phyloP scores from a whole-genome alignment of 352 stramenopile genomes.

The Globisporangium spiculum region DNA sequence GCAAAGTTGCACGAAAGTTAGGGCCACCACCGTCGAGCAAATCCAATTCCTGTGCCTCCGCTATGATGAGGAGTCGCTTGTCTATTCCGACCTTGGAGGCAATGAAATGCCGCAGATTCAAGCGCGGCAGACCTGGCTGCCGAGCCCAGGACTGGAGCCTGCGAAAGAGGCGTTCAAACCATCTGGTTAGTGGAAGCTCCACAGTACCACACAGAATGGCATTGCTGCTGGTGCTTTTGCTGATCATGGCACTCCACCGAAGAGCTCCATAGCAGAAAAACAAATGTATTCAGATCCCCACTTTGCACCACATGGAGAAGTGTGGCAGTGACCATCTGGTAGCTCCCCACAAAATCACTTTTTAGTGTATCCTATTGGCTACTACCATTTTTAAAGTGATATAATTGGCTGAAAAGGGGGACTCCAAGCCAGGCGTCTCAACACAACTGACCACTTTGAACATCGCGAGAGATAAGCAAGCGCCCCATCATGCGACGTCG shows the following conservation, averaged over 20 bases:
- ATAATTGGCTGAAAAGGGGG: neutral
- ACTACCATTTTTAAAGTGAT: neutral
- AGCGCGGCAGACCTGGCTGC: neutral
- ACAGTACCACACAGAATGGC: neutral
- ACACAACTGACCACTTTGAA: neutral
- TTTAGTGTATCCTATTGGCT: neutral
- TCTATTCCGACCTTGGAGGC: neutral
- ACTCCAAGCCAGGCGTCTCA: neutral
- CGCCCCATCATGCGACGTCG: neutral
- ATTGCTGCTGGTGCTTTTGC: neutral
- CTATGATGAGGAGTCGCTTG: neutral
- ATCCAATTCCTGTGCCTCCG: neutral
- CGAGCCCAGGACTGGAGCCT: neutral
- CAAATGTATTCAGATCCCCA: neutral
- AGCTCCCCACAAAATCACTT: neutral
- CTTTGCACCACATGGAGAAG: neutral
- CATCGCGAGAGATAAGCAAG: neutral
- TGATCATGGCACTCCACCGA: neutral
- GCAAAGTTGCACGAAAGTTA: neutral
- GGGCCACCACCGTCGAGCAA: neutral
- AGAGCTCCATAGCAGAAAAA: neutral
- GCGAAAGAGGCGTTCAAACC: neutral
- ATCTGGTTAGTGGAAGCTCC: neutral
- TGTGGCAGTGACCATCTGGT: neutral
- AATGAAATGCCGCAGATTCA: neutral